These are phyloP conservation scores for Ophiorrhiza pumila DNA, from an alignment of 257 asterid genomes.

Conservation along the genomic window DNA sequence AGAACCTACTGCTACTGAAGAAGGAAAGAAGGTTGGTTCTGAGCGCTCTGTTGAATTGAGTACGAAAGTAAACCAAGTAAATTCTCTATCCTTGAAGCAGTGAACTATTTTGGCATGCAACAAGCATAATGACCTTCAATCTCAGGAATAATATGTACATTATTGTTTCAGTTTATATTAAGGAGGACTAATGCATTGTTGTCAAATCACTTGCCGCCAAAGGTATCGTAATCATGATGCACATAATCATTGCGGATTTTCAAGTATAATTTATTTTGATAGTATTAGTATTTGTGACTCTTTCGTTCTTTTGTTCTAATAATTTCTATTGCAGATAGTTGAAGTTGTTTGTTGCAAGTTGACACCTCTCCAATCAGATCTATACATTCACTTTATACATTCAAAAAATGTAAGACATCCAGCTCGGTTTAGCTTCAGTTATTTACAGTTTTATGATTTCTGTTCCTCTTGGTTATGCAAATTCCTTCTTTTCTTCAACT, in stretches of 20 bases:
- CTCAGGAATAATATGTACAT: slow-evolving; percentile 11
- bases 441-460: slow-evolving; percentile 16
- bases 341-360: slow-evolving; percentile 98
- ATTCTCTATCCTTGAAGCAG: slow-evolving; percentile 15
- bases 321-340: slow-evolving; percentile 52
- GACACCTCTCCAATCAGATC: slow-evolving; percentile 73
- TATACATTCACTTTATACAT: slow-evolving; percentile 89
- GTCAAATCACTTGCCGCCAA: slow-evolving; percentile 97
- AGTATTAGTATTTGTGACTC: background rate
- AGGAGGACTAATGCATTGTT: slow-evolving; percentile 95
- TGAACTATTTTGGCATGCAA: background rate
- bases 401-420: slow-evolving; percentile 73
- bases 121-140: slow-evolving; percentile 12
- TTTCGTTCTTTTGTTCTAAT: background rate
- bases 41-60: slow-evolving; percentile 90
- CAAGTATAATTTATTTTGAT: background rate
- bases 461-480: slow-evolving; percentile 4
- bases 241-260: no score
- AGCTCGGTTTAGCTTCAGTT: slow-evolving; percentile 13
- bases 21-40: slow-evolving; percentile 74
- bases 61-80: slow-evolving; percentile 86
- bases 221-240: slow-evolving; percentile 49
- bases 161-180: slow-evolving; percentile 71
- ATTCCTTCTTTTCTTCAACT: slow-evolving; percentile 20
- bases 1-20: slow-evolving; percentile 84